Percentiles rank a stretch among this genome's conserved stretches.
Evolutionary conservation across 2,329 filamentous ascomycete species (phyloP).

Genomic region (Ascochyta rabiei): DNA sequence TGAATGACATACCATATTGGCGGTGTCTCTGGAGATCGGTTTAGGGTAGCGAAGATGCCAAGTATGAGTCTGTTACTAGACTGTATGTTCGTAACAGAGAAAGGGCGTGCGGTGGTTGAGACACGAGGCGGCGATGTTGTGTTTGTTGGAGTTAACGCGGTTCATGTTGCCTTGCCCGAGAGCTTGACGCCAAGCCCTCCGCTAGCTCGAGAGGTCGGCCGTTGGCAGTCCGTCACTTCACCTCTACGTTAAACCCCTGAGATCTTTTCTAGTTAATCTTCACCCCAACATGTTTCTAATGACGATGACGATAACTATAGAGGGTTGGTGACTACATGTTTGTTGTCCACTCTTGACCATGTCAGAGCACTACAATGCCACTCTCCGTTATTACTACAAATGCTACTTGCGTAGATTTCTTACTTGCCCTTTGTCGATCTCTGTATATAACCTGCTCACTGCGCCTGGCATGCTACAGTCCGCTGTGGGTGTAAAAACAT

Average conservation of each 20-base stretch:
- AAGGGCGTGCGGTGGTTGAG: background rate
- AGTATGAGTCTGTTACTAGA: background rate
- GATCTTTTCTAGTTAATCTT: no score
- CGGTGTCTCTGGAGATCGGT: slow-evolving; percentile 13
- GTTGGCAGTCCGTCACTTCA: background rate
- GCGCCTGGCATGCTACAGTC: no score
- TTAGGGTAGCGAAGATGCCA: background rate
- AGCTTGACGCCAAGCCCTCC: slow-evolving; percentile 13
- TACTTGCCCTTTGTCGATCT: no score
- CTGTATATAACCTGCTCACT: no score
- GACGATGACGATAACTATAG: no score
- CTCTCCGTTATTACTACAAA: no score
- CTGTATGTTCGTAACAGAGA: background rate
- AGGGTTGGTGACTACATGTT: no score
- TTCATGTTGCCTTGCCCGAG: slow-evolving; percentile 10
- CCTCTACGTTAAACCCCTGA: background rate
- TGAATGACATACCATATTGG: slow-evolving; percentile 41
- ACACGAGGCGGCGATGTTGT: slow-evolving; percentile 14
- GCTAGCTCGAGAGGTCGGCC: slow-evolving; percentile 6
- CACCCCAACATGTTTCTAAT: no score
- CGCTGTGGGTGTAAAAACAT: no score
- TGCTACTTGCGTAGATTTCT: no score
- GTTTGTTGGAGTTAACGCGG: slow-evolving; percentile 16
- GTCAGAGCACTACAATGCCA: no score
- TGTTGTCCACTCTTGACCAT: no score